A percentile compares a stretch with the other conserved stretches of the same genome.
Evolutionary conservation across 371 early-diverging fungal species (phyloP).

Genomic region (Nematocida sp.): DNA sequence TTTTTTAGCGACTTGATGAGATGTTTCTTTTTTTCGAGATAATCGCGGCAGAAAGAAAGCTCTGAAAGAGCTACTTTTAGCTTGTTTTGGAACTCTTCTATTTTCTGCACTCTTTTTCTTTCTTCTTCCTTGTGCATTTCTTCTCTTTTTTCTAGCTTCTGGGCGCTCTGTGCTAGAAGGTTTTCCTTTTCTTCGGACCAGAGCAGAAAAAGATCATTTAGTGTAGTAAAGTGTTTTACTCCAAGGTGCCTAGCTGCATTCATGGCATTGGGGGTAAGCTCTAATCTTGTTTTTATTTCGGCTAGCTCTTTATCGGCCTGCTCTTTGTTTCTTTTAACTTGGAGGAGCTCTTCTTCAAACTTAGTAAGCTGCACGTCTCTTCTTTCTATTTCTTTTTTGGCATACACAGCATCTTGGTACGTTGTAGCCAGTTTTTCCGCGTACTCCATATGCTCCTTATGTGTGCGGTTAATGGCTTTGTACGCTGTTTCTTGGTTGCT

Average conservation of each 20-base stretch:
- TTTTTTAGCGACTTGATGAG: constrained; percentile 47
- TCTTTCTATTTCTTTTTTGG: neutral
- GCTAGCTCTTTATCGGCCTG: neutral
- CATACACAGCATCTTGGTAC: neutral
- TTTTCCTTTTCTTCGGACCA: neutral
- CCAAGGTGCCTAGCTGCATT: constrained; percentile 31
- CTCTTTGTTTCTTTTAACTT: neutral
- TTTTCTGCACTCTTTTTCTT: constrained; percentile 7
- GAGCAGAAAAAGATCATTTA: constrained; percentile 31
- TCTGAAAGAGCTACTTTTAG: constrained; percentile 33
- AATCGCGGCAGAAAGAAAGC: constrained; percentile 24
- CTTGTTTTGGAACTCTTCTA: constrained; percentile 48
- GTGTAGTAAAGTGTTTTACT: constrained; percentile 34
- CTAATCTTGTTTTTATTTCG: constrained; percentile 2
- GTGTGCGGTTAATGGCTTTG: neutral
- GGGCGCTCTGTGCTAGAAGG: too few relatives aligned
- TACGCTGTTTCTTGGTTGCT: neutral
- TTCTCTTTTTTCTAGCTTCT: constrained; percentile 5
- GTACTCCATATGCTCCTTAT: neutral
- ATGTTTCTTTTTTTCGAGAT: constrained; percentile 47
- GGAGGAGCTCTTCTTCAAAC: neutral
- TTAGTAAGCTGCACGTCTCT: neutral
- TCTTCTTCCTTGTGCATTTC: constrained; percentile 4
- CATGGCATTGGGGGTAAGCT: constrained; percentile 11
- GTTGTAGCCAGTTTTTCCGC: neutral